Conservation (phyloP, 2,329 filamentous ascomycete genomes). For the Diaporthe vaccinii region DNA sequence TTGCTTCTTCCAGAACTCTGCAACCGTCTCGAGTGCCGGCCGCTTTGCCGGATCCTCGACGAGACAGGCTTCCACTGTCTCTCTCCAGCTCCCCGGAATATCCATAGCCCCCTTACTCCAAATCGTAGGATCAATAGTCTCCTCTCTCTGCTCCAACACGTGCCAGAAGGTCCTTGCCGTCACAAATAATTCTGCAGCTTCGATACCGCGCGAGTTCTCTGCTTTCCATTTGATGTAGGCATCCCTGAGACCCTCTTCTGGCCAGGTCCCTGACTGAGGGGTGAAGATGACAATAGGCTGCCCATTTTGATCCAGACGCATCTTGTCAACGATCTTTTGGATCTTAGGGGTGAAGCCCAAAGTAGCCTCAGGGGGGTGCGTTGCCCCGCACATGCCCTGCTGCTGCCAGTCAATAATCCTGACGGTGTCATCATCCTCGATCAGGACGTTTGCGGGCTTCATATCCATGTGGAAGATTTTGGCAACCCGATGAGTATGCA, state of each 20-base stretch:
- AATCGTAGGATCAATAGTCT: neutral
- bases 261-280: neutral
- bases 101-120: neutral
- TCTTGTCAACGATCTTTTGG: neutral
- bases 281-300: neutral
- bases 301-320: neutral
- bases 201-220: neutral
- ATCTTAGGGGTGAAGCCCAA: neutral
- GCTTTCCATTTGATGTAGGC: neutral
- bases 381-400: constrained; percentile 9
- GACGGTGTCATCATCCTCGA: constrained; percentile 1
- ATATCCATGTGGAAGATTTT: constrained; percentile 19
- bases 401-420: constrained; percentile 20
- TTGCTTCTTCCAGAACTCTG: constrained; percentile 1
- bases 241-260: neutral
- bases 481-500: constrained; percentile 2
- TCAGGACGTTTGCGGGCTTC: constrained; percentile 7
- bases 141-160: neutral
- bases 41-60: neutral
- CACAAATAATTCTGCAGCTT: neutral
- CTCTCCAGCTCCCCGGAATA: neutral
- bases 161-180: neutral
- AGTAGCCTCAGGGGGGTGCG: constrained; percentile 10
- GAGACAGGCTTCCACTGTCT: neutral
- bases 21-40: neutral